Evolutionary conservation across 1,284 basidiomycete species (phyloP).

Genomic region (Puccinia coronata): DNA sequence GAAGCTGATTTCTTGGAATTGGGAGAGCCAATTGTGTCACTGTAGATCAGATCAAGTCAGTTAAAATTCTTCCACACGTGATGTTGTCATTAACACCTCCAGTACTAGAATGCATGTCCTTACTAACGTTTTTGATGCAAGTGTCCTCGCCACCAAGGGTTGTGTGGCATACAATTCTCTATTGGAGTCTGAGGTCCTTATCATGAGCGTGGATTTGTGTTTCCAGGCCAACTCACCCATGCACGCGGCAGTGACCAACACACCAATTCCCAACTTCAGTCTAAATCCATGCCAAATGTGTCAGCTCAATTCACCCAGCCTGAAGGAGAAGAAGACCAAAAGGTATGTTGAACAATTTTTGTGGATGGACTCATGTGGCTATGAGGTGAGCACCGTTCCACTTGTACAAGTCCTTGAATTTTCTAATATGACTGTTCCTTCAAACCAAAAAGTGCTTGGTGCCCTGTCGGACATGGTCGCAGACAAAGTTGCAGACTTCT

Average conservation of each 20-base stretch:
- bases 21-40: background rate
- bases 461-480: no score
- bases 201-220: background rate
- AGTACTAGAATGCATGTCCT: background rate
- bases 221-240: background rate
- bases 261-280: background rate
- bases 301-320: no score
- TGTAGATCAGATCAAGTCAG: background rate
- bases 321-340: no score
- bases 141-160: background rate
- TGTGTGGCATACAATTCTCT: background rate
- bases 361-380: no score
- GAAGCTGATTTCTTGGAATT: background rate
- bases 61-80: no score
- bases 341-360: no score
- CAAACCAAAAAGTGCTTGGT: no score
- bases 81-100: no score
- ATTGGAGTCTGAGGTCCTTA: background rate
- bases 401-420: no score
- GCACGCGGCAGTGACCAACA: background rate
- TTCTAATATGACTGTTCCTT: background rate
- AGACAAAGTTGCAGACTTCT: no score
- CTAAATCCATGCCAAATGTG: background rate
- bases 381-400: no score
- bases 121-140: no score